Evolutionary conservation across 305 asterid genomes (phyloP).

Genomic region (Striga hermonthica): DNA sequence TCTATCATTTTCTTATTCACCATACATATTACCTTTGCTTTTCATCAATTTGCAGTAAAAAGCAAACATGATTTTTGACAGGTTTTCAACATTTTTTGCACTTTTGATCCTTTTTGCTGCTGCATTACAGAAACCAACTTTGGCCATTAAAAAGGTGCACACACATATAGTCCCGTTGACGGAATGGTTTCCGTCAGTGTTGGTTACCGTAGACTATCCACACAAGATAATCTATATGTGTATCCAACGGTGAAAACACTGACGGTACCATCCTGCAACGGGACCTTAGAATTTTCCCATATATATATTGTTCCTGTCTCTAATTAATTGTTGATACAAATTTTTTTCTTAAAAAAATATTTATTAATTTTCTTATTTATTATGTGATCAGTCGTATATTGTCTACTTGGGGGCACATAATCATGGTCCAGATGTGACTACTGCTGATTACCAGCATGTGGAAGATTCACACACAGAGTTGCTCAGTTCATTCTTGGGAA

Average conservation of each 20-base stretch:
- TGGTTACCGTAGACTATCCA: no score
- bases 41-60: no score
- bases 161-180: no score
- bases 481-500: slow-evolving; percentile 57
- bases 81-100: slow-evolving; percentile 32
- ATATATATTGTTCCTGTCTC: background rate
- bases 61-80: slow-evolving; percentile 30
- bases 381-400: slow-evolving; percentile 40
- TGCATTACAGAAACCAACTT: slow-evolving; percentile 39
- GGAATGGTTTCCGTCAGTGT: no score
- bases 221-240: no score
- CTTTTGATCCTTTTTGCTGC: slow-evolving; percentile 32
- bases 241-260: no score
- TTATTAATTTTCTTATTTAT: background rate
- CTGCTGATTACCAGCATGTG: slow-evolving; percentile 42
- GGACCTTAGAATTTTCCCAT: no score
- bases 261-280: no score
- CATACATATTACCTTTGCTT: no score
- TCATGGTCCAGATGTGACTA: slow-evolving; percentile 46
- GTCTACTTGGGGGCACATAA: slow-evolving; percentile 88
- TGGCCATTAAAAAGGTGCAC: slow-evolving; percentile 53
- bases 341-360: background rate
- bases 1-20: no score
- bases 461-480: slow-evolving; percentile 51
- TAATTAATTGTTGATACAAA: background rate